Evolutionary conservation across 2,329 filamentous ascomycete species (phyloP), one percentile per base, ranked within the genome.

Genomic region (Ascocoryne sarcoides): DNA sequence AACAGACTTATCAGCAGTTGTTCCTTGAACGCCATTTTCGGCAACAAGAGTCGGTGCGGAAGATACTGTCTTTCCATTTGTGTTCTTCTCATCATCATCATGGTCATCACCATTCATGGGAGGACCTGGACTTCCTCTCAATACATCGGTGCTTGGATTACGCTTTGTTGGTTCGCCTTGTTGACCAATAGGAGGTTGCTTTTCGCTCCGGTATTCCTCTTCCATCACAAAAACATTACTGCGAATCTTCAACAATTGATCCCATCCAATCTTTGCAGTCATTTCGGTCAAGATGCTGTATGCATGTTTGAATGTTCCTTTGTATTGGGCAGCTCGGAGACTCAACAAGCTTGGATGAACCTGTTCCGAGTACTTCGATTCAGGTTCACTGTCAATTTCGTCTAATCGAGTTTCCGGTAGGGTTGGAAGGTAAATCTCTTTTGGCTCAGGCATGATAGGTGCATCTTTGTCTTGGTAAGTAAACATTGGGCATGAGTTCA

Each of bases 161-260:
- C 83, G 76, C 54, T 79, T n/a, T 44, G 63, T 62, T 44, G 65
- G 57, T 39, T 63, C 65, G 33, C 62, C 57, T 12, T 66, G 59
- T 36, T 67, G 56, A 29, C 51, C 63, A 14, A 66, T 65, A 17
- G 69, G 62, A 46, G 81, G 77, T 42, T 84, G 79, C 62, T 84
- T 86, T 65, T 96, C 92, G 42, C 82, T 84, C 36, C 92, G 79
- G 60, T 98, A 98, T 62, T 98, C 92, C 58, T 98, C 92, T 61
- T 98, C 92, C 92, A 98, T 98, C 36, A 98, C 92, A 54, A 98
- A 98, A 1, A 98, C 92, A 48, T 90, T 89, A 66, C 90, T 96
- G 52, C 92, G 77, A 56, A 93, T 95, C 63, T 87, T 93, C 37
- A 98, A 69, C 16, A 98, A 71, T 59, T 95, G 87, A 55, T 98